A percentile compares a stretch with the other conserved stretches of the same genome.
These are phyloP conservation scores for Oehlia diaphana DNA, from an alignment of 192 early-diverging fungal genomes.

Conservation along the genomic window DNA sequence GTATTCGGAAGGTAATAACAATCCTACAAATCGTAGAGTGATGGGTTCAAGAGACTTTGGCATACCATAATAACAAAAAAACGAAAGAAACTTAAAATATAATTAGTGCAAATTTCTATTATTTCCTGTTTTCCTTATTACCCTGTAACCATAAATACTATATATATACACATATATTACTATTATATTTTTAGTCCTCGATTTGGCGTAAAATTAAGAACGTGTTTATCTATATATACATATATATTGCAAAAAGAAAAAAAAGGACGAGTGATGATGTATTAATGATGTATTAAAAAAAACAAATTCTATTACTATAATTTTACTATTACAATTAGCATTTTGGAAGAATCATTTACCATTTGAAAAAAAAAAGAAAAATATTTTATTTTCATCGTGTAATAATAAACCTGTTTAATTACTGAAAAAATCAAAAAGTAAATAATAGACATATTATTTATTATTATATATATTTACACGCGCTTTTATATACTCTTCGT, in stretches of 20 bases:
- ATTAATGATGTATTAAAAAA: neutral
- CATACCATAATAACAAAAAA: slow-evolving; percentile 17
- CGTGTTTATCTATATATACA: neutral
- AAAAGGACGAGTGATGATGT: neutral
- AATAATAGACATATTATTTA: neutral
- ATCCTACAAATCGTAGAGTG: slow-evolving; percentile 12
- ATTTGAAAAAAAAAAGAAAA: neutral
- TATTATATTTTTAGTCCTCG: neutral
- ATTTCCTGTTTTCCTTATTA: neutral
- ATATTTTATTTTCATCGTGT: neutral
- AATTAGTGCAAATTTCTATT: neutral
- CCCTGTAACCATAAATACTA: neutral
- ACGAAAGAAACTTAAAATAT: neutral
- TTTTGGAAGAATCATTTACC: neutral
- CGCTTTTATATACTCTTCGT: neutral
- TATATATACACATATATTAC: slow-evolving; percentile 4
- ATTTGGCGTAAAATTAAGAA: neutral
- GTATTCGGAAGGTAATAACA: slow-evolving; percentile 23
- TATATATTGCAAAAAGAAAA: neutral
- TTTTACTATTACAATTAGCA: neutral
- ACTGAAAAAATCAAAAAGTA: neutral
- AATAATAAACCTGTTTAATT: neutral
- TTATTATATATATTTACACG: neutral
- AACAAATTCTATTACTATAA: neutral
- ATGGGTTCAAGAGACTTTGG: slow-evolving; percentile 26